A percentile compares a stretch with the other conserved stretches of the same genome.
Evolutionary conservation across 2,329 filamentous ascomycete genomes (phyloP).

Genomic region (Gaeumannomyces tritici): DNA sequence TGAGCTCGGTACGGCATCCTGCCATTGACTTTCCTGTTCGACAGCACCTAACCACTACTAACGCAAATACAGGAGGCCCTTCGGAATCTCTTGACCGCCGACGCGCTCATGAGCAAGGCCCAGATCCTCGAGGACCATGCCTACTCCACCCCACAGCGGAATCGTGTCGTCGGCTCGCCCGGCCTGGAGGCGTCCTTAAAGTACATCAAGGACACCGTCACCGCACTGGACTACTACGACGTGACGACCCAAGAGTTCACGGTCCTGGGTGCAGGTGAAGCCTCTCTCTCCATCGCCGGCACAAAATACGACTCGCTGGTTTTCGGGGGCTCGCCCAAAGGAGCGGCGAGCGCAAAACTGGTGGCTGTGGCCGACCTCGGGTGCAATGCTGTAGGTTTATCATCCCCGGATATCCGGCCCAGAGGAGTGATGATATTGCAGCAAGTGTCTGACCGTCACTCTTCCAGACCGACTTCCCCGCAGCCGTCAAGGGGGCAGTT

Average conservation of each 20-base stretch:
- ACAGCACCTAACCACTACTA: neutral
- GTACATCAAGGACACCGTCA: slow-evolving; percentile 30
- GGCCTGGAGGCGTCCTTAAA: slow-evolving; percentile 37
- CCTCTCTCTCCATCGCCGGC: slow-evolving; percentile 20
- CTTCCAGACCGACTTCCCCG: slow-evolving; percentile 47
- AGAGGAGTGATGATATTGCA: no score
- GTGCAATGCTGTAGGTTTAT: slow-evolving; percentile 23
- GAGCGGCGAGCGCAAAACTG: slow-evolving; percentile 27
- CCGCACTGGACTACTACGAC: slow-evolving; percentile 27
- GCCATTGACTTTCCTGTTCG: no score
- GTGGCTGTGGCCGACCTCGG: slow-evolving; percentile 42
- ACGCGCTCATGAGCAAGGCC: slow-evolving; percentile 30
- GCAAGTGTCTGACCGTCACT: no score
- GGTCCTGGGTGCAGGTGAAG: slow-evolving; percentile 24
- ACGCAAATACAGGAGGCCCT: slow-evolving; percentile 6
- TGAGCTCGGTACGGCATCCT: neutral
- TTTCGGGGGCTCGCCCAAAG: slow-evolving; percentile 41
- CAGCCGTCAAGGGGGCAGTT: slow-evolving; percentile 49
- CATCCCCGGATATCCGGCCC: no score
- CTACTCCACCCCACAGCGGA: slow-evolving; percentile 25
- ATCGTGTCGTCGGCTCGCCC: slow-evolving; percentile 31
- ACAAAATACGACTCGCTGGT: slow-evolving; percentile 14
- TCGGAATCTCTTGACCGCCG: slow-evolving; percentile 21
- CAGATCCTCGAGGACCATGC: slow-evolving; percentile 35
- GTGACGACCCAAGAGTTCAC: slow-evolving; percentile 34